A percentile compares a stretch with the other conserved stretches of the same genome.
phyloP scores from a whole-genome alignment of 257 asterid species.

The Striga asiatica region DNA sequence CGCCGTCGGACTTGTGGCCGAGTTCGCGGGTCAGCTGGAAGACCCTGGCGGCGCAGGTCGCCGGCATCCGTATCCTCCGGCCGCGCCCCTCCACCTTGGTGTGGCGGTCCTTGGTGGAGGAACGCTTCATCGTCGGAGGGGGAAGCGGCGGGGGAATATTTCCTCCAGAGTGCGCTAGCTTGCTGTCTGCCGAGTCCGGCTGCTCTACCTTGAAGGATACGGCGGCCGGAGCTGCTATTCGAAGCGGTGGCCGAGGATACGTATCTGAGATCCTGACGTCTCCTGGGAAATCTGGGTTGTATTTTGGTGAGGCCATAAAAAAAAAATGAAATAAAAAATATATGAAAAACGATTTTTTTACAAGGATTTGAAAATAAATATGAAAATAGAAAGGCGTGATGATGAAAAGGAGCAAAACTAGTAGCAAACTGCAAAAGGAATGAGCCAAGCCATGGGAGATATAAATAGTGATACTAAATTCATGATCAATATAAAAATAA shows the following conservation, averaged over 20 bases:
- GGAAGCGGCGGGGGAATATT: slow-evolving; percentile 14
- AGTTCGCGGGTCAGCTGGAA: slow-evolving; percentile 71
- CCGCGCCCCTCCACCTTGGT: slow-evolving; percentile 71
- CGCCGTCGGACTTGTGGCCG: slow-evolving; percentile 76
- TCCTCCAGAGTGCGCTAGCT: slow-evolving; percentile 7
- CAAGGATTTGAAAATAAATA: too few species aligned
- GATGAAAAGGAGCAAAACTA: neutral
- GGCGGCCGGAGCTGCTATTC: slow-evolving; percentile 21
- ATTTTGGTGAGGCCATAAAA: slow-evolving; percentile 24
- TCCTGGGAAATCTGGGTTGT: neutral
- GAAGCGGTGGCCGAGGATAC: slow-evolving; percentile 16
- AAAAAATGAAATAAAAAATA: too few species aligned
- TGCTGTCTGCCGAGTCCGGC: slow-evolving; percentile 17
- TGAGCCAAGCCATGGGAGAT: slow-evolving; percentile 3
- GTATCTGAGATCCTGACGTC: neutral
- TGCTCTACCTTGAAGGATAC: slow-evolving; percentile 31
- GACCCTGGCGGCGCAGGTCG: slow-evolving; percentile 69
- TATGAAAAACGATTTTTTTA: too few species aligned
- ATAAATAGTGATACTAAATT: slow-evolving; percentile 16
- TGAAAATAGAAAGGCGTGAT: neutral
- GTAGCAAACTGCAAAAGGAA: slow-evolving; percentile 12
- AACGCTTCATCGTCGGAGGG: slow-evolving; percentile 26
- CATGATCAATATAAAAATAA: neutral
- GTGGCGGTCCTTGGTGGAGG: slow-evolving; percentile 54
- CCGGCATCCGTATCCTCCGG: slow-evolving; percentile 64